phyloP scores from a whole-genome alignment of 1,139 yeast genomes.

The Scheffersomyces segobiensis region DNA sequence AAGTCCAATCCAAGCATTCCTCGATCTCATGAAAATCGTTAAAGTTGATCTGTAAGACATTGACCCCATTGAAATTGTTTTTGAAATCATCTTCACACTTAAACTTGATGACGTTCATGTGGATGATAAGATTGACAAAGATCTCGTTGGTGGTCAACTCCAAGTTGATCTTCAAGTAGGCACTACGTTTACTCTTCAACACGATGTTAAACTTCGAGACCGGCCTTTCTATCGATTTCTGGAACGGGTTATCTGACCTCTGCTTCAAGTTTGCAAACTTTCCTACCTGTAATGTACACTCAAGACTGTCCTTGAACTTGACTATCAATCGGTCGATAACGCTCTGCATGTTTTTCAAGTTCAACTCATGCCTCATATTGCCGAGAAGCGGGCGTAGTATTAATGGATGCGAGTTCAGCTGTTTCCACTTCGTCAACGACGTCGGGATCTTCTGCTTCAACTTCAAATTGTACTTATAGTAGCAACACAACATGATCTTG shows the following conservation, averaged over 20 bases:
- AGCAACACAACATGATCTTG: slow-evolving; percentile 61
- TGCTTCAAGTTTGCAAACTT: slow-evolving; percentile 28
- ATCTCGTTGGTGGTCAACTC: slow-evolving; percentile 42
- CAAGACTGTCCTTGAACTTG: slow-evolving; percentile 18
- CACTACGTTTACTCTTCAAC: slow-evolving; percentile 11
- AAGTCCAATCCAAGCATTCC: slow-evolving; percentile 67
- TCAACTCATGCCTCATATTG: slow-evolving; percentile 62
- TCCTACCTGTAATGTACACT: slow-evolving; percentile 17
- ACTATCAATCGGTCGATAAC: slow-evolving; percentile 36
- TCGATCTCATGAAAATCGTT: slow-evolving; percentile 63
- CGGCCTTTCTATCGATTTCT: slow-evolving; percentile 41
- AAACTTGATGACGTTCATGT: slow-evolving; percentile 35
- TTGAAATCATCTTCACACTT: slow-evolving; percentile 27
- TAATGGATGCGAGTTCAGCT: slow-evolving; percentile 47
- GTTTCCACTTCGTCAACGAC: slow-evolving; percentile 53
- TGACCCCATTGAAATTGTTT: slow-evolving; percentile 34
- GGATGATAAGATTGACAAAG: slow-evolving; percentile 39
- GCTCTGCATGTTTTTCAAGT: slow-evolving; percentile 42
- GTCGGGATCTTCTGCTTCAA: slow-evolving; percentile 50
- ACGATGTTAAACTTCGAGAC: slow-evolving; percentile 24
- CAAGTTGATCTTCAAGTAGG: slow-evolving; percentile 28
- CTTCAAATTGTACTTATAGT: slow-evolving; percentile 53
- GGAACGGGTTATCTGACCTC: slow-evolving; percentile 33
- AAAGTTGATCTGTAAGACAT: slow-evolving; percentile 48
- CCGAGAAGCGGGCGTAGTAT: slow-evolving; percentile 69